Evolutionary conservation across 768 basidiomycete genomes (phyloP).

Genomic region (Pseudohyphozyma bogoriensis): DNA sequence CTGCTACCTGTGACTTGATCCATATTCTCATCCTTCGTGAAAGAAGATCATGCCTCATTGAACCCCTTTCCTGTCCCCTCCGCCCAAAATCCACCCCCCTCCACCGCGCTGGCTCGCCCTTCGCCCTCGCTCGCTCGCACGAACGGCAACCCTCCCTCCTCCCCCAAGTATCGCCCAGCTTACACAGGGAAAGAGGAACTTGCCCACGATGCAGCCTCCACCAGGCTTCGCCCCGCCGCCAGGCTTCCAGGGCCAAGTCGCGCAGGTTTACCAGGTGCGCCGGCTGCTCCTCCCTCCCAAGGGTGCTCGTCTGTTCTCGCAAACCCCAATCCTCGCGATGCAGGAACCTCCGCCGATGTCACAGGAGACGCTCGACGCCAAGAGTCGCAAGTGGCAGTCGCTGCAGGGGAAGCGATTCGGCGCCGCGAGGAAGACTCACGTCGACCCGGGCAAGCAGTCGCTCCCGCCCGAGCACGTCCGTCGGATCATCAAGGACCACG

Average conservation of each 20-base stretch:
- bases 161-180: too few species aligned
- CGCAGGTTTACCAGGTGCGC: background rate
- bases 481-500: constrained; percentile 97
- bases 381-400: constrained; percentile 91
- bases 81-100: too few species aligned
- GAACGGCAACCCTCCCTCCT: too few species aligned
- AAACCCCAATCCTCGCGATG: background rate
- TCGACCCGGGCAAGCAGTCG: constrained; percentile 77
- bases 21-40: too few species aligned
- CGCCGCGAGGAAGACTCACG: constrained; percentile 76
- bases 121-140: too few species aligned
- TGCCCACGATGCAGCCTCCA: too few species aligned
- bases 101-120: too few species aligned
- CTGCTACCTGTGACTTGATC: too few species aligned
- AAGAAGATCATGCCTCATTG: background rate
- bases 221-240: background rate
- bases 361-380: constrained; percentile 68
- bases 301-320: background rate
- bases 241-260: background rate
- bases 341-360: constrained; percentile 39
- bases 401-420: constrained; percentile 89
- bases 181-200: too few species aligned
- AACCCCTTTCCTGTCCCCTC: background rate
- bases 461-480: constrained; percentile 88
- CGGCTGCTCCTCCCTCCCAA: background rate